Conservation (phyloP, 306 rosid genomes). For the Cucumis sativus region DNA sequence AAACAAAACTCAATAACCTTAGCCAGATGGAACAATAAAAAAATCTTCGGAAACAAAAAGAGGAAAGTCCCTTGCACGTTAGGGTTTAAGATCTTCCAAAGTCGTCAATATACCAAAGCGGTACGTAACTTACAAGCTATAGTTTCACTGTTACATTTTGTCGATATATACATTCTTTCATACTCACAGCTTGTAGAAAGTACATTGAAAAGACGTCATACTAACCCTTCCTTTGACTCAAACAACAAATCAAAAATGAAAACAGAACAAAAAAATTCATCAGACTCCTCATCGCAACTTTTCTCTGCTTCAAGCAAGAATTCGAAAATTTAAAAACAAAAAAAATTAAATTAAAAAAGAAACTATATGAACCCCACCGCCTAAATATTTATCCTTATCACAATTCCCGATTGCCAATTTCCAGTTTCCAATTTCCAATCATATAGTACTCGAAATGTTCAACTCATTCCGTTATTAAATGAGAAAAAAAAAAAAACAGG, state of each 20-base stretch:
- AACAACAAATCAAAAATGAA: not conserved
- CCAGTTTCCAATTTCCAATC: not conserved
- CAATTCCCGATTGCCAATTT: not conserved
- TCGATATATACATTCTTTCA: not conserved
- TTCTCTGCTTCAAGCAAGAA: not conserved
- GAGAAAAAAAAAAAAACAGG: not conserved
- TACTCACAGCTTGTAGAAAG: not conserved
- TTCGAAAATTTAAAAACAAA: not conserved
- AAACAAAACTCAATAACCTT: not conserved
- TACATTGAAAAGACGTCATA: not conserved
- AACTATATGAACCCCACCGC: not conserved
- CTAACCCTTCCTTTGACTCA: constrained; percentile 1
- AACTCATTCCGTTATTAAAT: not conserved
- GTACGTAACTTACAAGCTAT: not conserved
- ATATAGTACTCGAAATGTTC: not conserved
- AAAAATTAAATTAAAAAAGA: no score
- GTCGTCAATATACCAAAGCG: not conserved
- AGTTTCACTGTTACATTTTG: not conserved
- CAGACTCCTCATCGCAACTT: not conserved
- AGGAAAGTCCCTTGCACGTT: constrained; percentile 1
- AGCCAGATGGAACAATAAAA: not conserved
- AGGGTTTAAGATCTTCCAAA: not conserved
- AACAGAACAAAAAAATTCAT: not conserved
- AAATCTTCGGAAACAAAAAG: not conserved
- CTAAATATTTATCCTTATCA: not conserved